Evolutionary conservation across 1,284 basidiomycete species (phyloP).

Genomic region (Moniliophthora roreri): DNA sequence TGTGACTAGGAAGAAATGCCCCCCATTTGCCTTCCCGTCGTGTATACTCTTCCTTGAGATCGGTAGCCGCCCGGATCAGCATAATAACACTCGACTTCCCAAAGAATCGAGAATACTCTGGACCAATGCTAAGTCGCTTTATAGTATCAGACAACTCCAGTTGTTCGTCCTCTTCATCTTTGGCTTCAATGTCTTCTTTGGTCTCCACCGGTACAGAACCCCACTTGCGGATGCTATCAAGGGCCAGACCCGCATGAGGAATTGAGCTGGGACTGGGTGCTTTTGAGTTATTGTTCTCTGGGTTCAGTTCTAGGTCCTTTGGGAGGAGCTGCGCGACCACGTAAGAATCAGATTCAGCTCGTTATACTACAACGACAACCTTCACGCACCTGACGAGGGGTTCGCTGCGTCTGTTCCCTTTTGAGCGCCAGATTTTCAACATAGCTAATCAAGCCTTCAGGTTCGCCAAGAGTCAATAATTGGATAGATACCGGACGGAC

Average conservation of each 20-base stretch:
- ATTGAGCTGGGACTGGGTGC: background rate
- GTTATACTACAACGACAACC: background rate
- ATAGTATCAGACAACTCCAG: slow-evolving; percentile 14
- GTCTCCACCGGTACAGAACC: background rate
- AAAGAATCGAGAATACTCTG: slow-evolving; percentile 10
- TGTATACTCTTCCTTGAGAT: slow-evolving; percentile 3
- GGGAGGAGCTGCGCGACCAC: background rate
- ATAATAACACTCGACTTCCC: slow-evolving; percentile 7
- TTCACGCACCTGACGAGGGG: background rate
- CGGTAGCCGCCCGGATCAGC: slow-evolving; percentile 6
- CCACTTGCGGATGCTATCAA: background rate
- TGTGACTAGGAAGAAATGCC: background rate
- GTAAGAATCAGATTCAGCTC: background rate
- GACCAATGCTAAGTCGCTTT: slow-evolving; percentile 14
- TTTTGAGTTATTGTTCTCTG: background rate
- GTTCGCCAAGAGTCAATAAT: background rate
- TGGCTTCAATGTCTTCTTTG: slow-evolving; percentile 2
- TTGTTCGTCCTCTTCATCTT: background rate
- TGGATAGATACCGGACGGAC: background rate
- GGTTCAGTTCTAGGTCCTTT: background rate
- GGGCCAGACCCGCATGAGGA: background rate
- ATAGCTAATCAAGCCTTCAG: slow-evolving; percentile 12
- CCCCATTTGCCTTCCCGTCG: background rate
- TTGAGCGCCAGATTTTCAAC: slow-evolving; percentile 10
- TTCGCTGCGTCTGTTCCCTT: background rate